Evolutionary conservation across 805 yeast species (phyloP).

Genomic region (Ogataea polymorpha): DNA sequence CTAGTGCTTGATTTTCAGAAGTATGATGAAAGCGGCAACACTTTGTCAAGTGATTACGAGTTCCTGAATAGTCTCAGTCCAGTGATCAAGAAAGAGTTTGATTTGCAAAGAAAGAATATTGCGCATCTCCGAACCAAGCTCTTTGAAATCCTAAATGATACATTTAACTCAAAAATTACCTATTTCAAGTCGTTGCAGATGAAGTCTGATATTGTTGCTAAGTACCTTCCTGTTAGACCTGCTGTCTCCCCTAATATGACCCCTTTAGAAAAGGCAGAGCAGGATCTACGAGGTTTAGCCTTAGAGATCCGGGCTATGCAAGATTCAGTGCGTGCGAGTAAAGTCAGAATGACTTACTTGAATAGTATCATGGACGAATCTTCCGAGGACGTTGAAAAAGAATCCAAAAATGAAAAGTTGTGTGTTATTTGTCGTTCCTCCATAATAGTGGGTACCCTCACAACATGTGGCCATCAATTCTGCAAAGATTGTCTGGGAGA

Average conservation of each 20-base stretch:
- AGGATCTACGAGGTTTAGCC: constrained; percentile 16
- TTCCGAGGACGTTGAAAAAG: constrained; percentile 27
- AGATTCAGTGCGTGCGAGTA: constrained; percentile 27
- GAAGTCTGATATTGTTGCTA: constrained; percentile 76
- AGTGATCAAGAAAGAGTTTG: constrained; percentile 34
- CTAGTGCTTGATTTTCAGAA: constrained; percentile 26
- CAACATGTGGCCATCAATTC: constrained; percentile 90
- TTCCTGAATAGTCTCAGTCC: constrained; percentile 7
- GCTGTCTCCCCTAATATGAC: constrained; percentile 5
- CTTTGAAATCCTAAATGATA: constrained; percentile 51
- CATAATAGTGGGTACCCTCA: constrained; percentile 72
- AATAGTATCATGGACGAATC: constrained; percentile 34
- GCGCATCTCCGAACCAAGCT: constrained; percentile 44
- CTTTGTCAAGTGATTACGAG: constrained; percentile 18
- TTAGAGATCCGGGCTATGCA: constrained; percentile 14
- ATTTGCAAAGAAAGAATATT: constrained; percentile 42
- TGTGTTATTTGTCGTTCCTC: constrained; percentile 79
- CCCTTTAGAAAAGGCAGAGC: constrained; percentile 24
- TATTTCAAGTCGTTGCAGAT: constrained; percentile 84
- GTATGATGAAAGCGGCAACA: constrained; percentile 20
- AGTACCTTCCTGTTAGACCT: constrained; percentile 36
- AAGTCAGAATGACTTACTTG: constrained; percentile 48
- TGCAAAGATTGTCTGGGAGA: constrained; percentile 75
- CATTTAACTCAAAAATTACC: constrained; percentile 75
- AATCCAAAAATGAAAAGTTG: constrained; percentile 36